These are phyloP conservation scores for Gnomoniopsis sp. DNA, from an alignment of 2,329 filamentous ascomycete genomes.

Conservation along the genomic window DNA sequence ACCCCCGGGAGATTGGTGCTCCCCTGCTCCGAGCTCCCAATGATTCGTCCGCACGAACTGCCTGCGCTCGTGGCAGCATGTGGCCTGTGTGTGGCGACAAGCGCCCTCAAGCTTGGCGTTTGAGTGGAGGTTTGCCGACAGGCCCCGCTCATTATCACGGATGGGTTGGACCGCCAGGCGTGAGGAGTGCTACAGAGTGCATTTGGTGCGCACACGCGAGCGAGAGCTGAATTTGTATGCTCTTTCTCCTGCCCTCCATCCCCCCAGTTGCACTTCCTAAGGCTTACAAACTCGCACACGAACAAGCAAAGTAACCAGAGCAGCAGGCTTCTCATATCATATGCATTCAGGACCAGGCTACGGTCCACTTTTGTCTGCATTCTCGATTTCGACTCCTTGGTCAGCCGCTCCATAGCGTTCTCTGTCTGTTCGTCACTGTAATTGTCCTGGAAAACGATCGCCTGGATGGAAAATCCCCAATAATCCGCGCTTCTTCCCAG, in stretches of 20 bases:
- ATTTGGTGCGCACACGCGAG: not conserved
- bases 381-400: constrained; percentile 1
- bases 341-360: constrained; percentile 3
- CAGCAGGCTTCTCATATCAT: not conserved
- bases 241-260: not conserved
- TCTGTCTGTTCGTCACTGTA: not conserved
- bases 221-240: not conserved
- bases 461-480: constrained; percentile 1
- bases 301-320: not conserved
- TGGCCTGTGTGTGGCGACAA: constrained; percentile 3
- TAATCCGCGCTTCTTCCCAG: not conserved
- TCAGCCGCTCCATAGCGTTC: not conserved
- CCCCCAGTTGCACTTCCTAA: not conserved
- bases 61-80: not conserved
- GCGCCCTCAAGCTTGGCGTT: constrained; percentile 3
- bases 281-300: not conserved
- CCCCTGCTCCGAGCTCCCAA: not conserved
- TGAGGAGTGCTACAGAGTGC: not conserved
- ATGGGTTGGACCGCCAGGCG: not conserved
- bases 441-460: constrained; percentile 13
- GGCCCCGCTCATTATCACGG: not conserved
- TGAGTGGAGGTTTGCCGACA: not conserved
- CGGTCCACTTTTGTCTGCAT: constrained; percentile 8
- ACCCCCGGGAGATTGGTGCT: not conserved
- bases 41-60: not conserved